These are phyloP conservation scores for Neurospora sp. DNA, from an alignment of 495 filamentous ascomycete genomes.

Conservation along the genomic window DNA sequence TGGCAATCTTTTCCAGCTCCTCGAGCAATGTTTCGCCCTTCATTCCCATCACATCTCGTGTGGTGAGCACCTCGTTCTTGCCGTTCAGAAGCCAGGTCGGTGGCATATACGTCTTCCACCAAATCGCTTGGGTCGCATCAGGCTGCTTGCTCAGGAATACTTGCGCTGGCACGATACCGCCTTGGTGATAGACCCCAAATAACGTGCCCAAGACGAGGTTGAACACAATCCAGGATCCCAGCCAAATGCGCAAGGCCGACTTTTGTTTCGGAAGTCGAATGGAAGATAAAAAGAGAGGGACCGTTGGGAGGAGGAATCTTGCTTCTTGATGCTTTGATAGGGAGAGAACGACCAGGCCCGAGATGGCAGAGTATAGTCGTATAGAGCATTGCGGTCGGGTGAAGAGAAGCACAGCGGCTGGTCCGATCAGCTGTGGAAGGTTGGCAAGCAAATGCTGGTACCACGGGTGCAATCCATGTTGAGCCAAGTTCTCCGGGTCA, in stretches of 20 bases:
- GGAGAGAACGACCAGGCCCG: slow-evolving; percentile 69
- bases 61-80: slow-evolving; percentile 56
- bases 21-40: slow-evolving; percentile 49
- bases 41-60: slow-evolving; percentile 76
- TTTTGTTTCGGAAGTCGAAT: slow-evolving; percentile 56
- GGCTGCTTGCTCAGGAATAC: slow-evolving; percentile 48
- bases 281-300: slow-evolving; percentile 83
- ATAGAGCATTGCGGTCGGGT: slow-evolving; percentile 45
- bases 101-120: slow-evolving; percentile 98
- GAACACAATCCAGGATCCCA: slow-evolving; percentile 68
- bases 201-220: slow-evolving; percentile 67
- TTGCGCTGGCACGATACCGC: slow-evolving; percentile 79
- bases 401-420: slow-evolving; percentile 62
- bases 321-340: slow-evolving; percentile 90
- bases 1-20: slow-evolving; percentile 46
- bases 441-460: slow-evolving; percentile 85
- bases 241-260: slow-evolving; percentile 43
- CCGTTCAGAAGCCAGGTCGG: slow-evolving; percentile 85
- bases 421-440: slow-evolving; percentile 83
- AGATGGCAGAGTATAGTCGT: slow-evolving; percentile 66
- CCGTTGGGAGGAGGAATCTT: slow-evolving; percentile 77
- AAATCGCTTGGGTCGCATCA: slow-evolving; percentile 61
- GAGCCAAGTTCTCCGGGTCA: slow-evolving; percentile 62
- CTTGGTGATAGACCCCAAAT: slow-evolving; percentile 93
- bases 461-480: slow-evolving; percentile 84